Evolutionary conservation across 192 early-diverging fungal species (phyloP).

Genomic region (Coemansia reversa): DNA sequence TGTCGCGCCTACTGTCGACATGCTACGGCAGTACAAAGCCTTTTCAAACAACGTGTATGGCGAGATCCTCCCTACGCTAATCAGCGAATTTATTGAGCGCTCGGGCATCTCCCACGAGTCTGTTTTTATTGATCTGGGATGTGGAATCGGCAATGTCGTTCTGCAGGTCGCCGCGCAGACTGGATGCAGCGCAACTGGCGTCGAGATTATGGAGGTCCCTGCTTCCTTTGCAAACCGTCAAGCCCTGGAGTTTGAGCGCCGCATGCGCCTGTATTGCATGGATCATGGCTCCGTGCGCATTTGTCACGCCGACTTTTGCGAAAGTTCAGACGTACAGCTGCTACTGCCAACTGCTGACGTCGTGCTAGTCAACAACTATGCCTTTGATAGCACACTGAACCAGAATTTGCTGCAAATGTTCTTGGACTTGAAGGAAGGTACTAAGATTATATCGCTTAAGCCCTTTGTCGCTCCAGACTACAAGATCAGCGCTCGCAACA

Average conservation of each 20-base stretch:
- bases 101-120: slow-evolving; percentile 63
- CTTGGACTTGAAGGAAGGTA: slow-evolving; percentile 86
- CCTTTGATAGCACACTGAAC: slow-evolving; percentile 83
- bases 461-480: slow-evolving; percentile 78
- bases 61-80: slow-evolving; percentile 82
- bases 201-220: slow-evolving; percentile 91
- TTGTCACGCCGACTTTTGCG: slow-evolving; percentile 84
- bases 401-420: slow-evolving; percentile 80
- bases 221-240: slow-evolving; percentile 75
- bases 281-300: slow-evolving; percentile 64
- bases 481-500: slow-evolving; percentile 71
- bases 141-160: slow-evolving; percentile 96
- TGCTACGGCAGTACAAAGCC: slow-evolving; percentile 76
- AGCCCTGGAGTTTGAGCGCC: slow-evolving; percentile 77
- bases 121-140: slow-evolving; percentile 90
- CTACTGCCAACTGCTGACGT: slow-evolving; percentile 83
- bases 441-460: slow-evolving; percentile 81
- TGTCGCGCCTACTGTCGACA: slow-evolving; percentile 72
- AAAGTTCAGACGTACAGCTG: slow-evolving; percentile 63
- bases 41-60: slow-evolving; percentile 98
- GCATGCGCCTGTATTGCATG: slow-evolving; percentile 71
- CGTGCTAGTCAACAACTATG: slow-evolving; percentile 96
- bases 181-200: slow-evolving; percentile 77
- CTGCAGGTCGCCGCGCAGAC: slow-evolving; percentile 91
- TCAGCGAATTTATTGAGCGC: slow-evolving; percentile 77